Conservation (phyloP, 2,329 filamentous ascomycete genomes). For the Aspergillus udagawae region DNA sequence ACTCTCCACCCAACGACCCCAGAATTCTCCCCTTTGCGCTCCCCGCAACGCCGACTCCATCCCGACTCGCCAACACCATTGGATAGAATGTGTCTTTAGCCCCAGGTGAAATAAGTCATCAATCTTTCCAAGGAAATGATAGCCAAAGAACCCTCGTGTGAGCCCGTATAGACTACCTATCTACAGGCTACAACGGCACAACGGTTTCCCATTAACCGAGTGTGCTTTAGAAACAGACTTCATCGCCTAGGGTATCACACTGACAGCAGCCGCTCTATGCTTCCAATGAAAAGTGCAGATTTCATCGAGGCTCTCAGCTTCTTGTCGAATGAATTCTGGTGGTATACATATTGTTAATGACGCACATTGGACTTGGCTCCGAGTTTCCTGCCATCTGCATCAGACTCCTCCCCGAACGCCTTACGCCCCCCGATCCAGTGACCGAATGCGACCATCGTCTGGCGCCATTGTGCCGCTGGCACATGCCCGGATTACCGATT, state of each 20-base stretch:
- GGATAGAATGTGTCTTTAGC: not conserved
- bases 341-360: not conserved
- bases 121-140: not conserved
- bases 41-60: not conserved
- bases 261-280: not conserved
- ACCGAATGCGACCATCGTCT: not conserved
- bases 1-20: not conserved
- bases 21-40: not conserved
- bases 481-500: not conserved
- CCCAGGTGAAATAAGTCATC: too few species aligned
- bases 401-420: not conserved
- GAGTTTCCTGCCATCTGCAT: not conserved
- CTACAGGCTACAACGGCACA: not conserved
- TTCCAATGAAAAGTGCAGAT: not conserved
- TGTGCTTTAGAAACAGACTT: not conserved
- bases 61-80: not conserved
- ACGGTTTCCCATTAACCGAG: not conserved
- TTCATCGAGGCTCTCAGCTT: not conserved
- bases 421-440: not conserved
- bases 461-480: not conserved
- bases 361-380: not conserved
- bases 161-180: not conserved
- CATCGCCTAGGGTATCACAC: not conserved
- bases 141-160: not conserved
- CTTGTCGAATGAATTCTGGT: not conserved